Evolutionary conservation across 2,329 filamentous ascomycete species (phyloP).

Genomic region (Beauveria sp.): DNA sequence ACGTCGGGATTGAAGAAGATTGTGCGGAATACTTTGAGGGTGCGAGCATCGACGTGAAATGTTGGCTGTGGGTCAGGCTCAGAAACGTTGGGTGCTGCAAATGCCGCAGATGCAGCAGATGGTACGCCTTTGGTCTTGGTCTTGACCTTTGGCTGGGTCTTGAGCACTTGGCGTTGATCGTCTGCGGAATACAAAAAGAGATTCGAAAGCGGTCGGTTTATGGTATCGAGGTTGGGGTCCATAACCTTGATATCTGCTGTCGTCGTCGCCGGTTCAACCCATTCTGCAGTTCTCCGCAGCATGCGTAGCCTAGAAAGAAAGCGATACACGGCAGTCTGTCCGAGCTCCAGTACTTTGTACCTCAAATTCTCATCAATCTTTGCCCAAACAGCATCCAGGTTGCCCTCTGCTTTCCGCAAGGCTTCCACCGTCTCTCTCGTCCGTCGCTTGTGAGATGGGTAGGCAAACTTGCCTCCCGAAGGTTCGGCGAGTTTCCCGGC

Average conservation of each 20-base stretch:
- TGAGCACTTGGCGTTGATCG: not conserved
- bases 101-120: not conserved
- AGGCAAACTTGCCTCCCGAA: slow-evolving; percentile 31
- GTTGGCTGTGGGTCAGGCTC: not conserved
- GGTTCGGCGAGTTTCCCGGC: slow-evolving; percentile 23
- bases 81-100: not conserved
- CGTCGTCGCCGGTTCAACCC: slow-evolving; percentile 29
- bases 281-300: slow-evolving; percentile 41
- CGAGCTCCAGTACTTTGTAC: slow-evolving; percentile 11
- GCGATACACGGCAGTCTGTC: slow-evolving; percentile 18
- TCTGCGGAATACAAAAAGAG: slow-evolving; percentile 11
- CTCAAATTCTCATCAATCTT: slow-evolving; percentile 20
- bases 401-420: slow-evolving; percentile 37
- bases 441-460: slow-evolving; percentile 35
- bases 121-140: not conserved
- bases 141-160: not conserved
- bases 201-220: slow-evolving; percentile 19
- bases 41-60: slow-evolving; percentile 23
- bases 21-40: slow-evolving; percentile 27
- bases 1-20: slow-evolving; percentile 33
- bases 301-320: slow-evolving; percentile 26
- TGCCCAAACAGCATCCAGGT: slow-evolving; percentile 41
- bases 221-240: not conserved
- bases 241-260: not conserved
- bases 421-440: slow-evolving; percentile 35